Conservation (phyloP, 1,284 basidiomycete genomes). For the Rugosomyces carneus region DNA sequence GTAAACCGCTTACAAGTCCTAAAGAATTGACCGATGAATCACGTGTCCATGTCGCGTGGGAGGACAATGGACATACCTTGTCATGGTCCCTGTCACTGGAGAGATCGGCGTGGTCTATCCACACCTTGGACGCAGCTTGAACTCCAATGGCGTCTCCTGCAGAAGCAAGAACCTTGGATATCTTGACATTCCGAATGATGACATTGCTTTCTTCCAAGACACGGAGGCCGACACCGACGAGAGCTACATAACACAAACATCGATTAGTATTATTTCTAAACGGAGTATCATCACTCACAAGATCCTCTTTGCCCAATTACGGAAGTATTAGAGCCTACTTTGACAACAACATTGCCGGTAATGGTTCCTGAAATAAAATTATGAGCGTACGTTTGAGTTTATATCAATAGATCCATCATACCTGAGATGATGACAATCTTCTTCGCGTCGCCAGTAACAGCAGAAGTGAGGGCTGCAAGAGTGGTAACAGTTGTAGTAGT, state of each 20-base stretch:
- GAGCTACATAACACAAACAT: constrained; percentile 20
- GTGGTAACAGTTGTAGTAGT: constrained; percentile 37
- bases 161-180: constrained; percentile 41
- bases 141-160: constrained; percentile 40
- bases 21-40: not conserved
- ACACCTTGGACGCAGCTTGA: constrained; percentile 38
- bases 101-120: constrained; percentile 42
- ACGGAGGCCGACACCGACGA: constrained; percentile 36
- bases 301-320: constrained; percentile 30
- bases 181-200: constrained; percentile 44
- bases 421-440: constrained; percentile 43
- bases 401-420: constrained; percentile 9
- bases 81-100: constrained; percentile 39
- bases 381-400: no score
- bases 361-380: constrained; percentile 33
- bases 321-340: constrained; percentile 39
- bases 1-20: constrained; percentile 23
- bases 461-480: constrained; percentile 35
- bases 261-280: not conserved
- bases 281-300: constrained; percentile 17
- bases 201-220: constrained; percentile 37
- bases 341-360: constrained; percentile 35
- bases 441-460: constrained; percentile 34
- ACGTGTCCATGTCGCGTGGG: not conserved
- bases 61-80: constrained; percentile 25